These are phyloP conservation scores for Thielaviopsis musarum DNA, from an alignment of 2,329 filamentous ascomycete genomes.

Conservation along the genomic window DNA sequence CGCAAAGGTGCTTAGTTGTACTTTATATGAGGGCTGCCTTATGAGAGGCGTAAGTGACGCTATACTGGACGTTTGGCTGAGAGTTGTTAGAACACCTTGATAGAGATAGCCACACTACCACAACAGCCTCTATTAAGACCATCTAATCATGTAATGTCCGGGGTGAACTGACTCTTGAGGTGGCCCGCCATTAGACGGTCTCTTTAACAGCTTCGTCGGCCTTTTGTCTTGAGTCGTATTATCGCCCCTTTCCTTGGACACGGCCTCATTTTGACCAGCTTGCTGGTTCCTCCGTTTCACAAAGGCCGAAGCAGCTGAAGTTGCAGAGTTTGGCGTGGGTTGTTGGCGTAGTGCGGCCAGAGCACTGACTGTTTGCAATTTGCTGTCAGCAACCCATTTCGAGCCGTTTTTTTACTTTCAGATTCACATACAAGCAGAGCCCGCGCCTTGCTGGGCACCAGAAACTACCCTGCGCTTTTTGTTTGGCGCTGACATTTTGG, in stretches of 20 bases:
- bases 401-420: background rate
- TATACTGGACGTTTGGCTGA: background rate
- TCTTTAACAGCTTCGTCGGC: background rate
- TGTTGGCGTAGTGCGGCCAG: constrained; percentile 6
- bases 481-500: constrained; percentile 1
- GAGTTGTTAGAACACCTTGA: background rate
- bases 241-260: background rate
- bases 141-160: background rate
- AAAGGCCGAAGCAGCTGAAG: constrained; percentile 5
- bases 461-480: constrained; percentile 9
- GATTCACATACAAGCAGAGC: constrained; percentile 8
- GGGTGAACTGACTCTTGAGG: background rate
- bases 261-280: background rate
- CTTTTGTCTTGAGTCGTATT: background rate
- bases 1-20: constrained; percentile 9
- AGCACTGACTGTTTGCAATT: constrained; percentile 7
- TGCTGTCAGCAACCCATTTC: background rate
- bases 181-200: background rate
- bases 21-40: constrained; percentile 1
- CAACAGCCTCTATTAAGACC: background rate
- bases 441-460: background rate
- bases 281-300: background rate
- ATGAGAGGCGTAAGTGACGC: background rate
- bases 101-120: too few species aligned
- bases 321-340: background rate